A percentile compares a stretch with the other conserved stretches of the same genome.
phyloP scores from a whole-genome alignment of 495 filamentous ascomycete species.

The Lasiosphaeriaceae sp. region DNA sequence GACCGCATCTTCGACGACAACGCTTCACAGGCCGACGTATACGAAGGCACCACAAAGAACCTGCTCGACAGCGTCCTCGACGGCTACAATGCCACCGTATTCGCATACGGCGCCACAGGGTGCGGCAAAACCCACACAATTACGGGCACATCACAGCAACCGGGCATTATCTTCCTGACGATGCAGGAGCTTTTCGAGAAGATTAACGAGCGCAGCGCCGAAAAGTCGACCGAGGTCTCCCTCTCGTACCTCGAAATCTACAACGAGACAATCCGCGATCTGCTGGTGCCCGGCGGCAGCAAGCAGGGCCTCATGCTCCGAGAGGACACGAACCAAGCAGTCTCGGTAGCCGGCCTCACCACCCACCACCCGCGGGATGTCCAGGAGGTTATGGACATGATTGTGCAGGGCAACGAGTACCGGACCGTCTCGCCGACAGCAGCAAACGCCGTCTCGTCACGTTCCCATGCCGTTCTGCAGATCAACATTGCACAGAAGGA shows the following conservation, averaged over 20 bases:
- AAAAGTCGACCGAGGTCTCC: constrained; percentile 85
- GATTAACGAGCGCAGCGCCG: constrained; percentile 76
- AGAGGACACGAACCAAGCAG: constrained; percentile 90
- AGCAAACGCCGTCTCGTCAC: constrained; percentile 95
- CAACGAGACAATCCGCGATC: constrained; percentile 96
- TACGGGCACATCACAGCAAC: constrained; percentile 80
- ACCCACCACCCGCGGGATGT: constrained; percentile 83
- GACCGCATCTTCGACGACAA: constrained; percentile 97
- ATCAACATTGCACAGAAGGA: constrained; percentile 95
- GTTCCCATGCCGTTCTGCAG: constrained; percentile 97
- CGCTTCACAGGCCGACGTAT: constrained; percentile 87
- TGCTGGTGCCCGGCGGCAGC: constrained; percentile 80
- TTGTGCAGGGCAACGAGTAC: constrained; percentile 88
- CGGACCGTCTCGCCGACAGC: constrained; percentile 96
- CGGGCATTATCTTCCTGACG: constrained; percentile 96
- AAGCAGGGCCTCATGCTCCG: constrained; percentile 89
- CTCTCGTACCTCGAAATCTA: constrained; percentile 98
- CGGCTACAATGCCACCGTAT: constrained; percentile 98
- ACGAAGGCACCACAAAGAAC: constrained; percentile 85
- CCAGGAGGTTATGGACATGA: constrained; percentile 98
- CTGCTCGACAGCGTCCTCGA: constrained; percentile 93
- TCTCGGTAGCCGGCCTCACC: constrained; percentile 87
- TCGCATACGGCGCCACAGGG: constrained; percentile 96
- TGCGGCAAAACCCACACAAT: constrained; percentile 99
- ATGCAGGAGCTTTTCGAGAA: constrained; percentile 98